Percentiles rank a stretch among this genome's conserved stretches.
phyloP scores from a whole-genome alignment of 179 eudicot genomes.

The Drosera spatulata region DNA sequence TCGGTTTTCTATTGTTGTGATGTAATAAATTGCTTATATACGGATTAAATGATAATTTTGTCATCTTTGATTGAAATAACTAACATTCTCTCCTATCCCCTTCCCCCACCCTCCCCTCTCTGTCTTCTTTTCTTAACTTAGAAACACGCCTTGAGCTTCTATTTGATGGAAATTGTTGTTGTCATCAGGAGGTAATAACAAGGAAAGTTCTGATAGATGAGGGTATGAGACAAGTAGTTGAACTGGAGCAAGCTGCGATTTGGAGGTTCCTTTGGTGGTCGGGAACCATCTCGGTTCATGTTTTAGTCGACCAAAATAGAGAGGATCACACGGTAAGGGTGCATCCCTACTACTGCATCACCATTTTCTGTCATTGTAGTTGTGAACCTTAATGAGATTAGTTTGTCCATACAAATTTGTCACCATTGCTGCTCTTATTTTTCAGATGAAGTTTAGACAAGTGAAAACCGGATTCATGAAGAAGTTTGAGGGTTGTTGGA shows the following conservation, averaged over 20 bases:
- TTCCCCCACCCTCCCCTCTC: too few relatives aligned
- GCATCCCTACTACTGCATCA: background rate
- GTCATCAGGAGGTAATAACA: constrained; percentile 72
- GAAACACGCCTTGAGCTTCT: background rate
- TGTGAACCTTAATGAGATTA: too few relatives aligned
- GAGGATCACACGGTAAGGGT: constrained; percentile 61
- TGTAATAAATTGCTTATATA: too few relatives aligned
- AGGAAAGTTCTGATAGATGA: constrained; percentile 80
- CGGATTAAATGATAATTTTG: too few relatives aligned
- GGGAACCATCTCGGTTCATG: constrained; percentile 89
- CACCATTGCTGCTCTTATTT: background rate
- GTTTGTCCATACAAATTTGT: too few relatives aligned
- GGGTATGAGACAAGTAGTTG: constrained; percentile 87
- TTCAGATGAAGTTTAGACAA: constrained; percentile 91
- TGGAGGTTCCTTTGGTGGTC: constrained; percentile 99
- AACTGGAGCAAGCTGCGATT: constrained; percentile 91
- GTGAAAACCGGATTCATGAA: constrained; percentile 83
- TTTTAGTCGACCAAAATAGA: constrained; percentile 90
- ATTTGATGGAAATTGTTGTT: constrained; percentile 5
- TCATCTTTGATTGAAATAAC: too few relatives aligned
- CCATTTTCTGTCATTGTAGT: background rate
- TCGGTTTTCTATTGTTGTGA: too few relatives aligned
- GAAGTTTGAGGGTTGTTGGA: constrained; percentile 94
- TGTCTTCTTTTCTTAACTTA: too few relatives aligned
- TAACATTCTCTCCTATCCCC: too few relatives aligned